phyloP scores from a whole-genome alignment of 179 eudicot genomes.

The Sideroxylon spinosum region DNA sequence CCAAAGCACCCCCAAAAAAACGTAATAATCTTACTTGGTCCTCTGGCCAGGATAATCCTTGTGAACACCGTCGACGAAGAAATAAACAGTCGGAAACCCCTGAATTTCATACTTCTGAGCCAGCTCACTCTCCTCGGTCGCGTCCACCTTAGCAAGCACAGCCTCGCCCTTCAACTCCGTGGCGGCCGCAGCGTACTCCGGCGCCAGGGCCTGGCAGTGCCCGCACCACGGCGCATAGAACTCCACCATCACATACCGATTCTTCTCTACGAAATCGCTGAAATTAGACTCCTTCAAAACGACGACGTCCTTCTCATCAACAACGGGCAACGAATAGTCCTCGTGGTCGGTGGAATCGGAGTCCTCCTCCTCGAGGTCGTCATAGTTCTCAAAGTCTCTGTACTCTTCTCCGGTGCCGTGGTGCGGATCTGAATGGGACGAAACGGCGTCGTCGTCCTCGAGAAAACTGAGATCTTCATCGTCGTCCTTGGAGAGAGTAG shows the following conservation, averaged over 20 bases:
- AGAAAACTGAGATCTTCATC: slow-evolving; percentile 74
- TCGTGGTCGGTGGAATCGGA: slow-evolving; percentile 20
- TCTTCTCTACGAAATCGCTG: slow-evolving; percentile 33
- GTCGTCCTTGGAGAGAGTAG: slow-evolving; percentile 10
- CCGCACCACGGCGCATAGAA: slow-evolving; percentile 97
- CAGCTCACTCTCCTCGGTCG: slow-evolving; percentile 46
- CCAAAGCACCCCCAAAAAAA: neutral
- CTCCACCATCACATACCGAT: slow-evolving; percentile 60
- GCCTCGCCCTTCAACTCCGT: slow-evolving; percentile 50
- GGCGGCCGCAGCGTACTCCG: slow-evolving; percentile 76
- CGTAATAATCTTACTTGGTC: slow-evolving; percentile 42
- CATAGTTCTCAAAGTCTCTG: slow-evolving; percentile 39
- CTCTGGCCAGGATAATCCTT: slow-evolving; percentile 57
- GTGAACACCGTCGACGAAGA: slow-evolving; percentile 75
- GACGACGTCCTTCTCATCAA: slow-evolving; percentile 68
- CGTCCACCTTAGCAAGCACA: slow-evolving; percentile 74
- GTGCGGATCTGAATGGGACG: slow-evolving; percentile 25
- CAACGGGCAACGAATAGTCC: slow-evolving; percentile 21
- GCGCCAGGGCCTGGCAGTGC: slow-evolving; percentile 68
- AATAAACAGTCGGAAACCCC: slow-evolving; percentile 49
- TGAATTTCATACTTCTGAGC: slow-evolving; percentile 58
- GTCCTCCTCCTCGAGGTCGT: slow-evolving; percentile 38
- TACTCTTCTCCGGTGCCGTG: slow-evolving; percentile 22
- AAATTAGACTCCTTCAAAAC: slow-evolving; percentile 44
- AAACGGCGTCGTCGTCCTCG: slow-evolving; percentile 32